phyloP scores from a whole-genome alignment of 2,329 filamentous ascomycete genomes.

The Neoascochyta sp. region DNA sequence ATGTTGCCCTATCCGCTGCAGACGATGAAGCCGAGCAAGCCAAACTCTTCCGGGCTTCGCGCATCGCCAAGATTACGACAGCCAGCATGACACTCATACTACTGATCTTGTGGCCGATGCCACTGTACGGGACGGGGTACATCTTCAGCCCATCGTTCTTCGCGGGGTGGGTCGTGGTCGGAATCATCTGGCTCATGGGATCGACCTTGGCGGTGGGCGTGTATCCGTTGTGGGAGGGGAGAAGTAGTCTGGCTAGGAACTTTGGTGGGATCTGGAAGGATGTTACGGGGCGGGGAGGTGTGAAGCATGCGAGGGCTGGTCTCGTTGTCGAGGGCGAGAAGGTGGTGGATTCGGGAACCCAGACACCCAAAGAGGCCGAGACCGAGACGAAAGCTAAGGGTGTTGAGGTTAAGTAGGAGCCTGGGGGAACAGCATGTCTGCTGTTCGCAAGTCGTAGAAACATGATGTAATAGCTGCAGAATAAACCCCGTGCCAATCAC shows the following conservation, averaged over 20 bases:
- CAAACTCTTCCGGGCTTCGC: constrained; percentile 44
- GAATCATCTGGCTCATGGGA: constrained; percentile 73
- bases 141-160: constrained; percentile 79
- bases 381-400: constrained; percentile 12
- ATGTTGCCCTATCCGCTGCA: constrained; percentile 25
- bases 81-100: constrained; percentile 64
- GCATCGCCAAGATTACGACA: constrained; percentile 56
- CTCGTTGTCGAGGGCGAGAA: constrained; percentile 19
- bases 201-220: constrained; percentile 70
- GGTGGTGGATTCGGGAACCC: constrained; percentile 9
- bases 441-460: too few species aligned
- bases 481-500: too few species aligned
- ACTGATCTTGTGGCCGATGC: constrained; percentile 85
- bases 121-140: constrained; percentile 78
- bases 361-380: constrained; percentile 20
- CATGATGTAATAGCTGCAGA: too few species aligned
- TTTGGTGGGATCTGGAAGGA: constrained; percentile 28
- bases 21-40: constrained; percentile 39
- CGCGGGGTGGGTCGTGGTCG: constrained; percentile 67
- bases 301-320: constrained; percentile 3
- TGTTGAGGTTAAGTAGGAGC: constrained; percentile 4
- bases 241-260: constrained; percentile 20
- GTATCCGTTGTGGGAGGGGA: constrained; percentile 73
- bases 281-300: constrained; percentile 19
- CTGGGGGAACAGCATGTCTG: too few species aligned